Evolutionary conservation across 805 yeast genomes (phyloP).

Genomic region (Cyberlindnera maclurae): DNA sequence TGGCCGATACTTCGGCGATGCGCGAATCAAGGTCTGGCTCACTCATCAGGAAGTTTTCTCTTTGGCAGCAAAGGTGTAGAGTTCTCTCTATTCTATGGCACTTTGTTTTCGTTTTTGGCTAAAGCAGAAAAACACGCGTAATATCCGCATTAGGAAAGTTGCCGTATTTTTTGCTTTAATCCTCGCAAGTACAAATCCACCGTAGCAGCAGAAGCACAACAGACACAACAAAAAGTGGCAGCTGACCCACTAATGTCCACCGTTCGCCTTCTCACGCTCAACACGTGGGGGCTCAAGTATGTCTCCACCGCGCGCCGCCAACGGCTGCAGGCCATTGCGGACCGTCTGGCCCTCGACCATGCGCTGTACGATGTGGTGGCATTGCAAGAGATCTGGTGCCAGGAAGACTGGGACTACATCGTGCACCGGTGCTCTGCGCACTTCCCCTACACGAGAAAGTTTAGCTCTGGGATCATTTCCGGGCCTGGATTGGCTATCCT

Average conservation of each 20-base stretch:
- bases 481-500: conserved; percentile 92
- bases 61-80: too few relatives aligned
- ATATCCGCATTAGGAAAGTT: too few relatives aligned
- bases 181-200: too few relatives aligned
- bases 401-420: conserved; percentile 72
- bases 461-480: conserved; percentile 75
- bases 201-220: too few relatives aligned
- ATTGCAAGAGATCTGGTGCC: conserved; percentile 91
- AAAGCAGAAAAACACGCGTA: too few relatives aligned
- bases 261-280: conserved; percentile 56
- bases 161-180: too few relatives aligned
- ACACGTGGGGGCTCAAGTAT: conserved; percentile 85
- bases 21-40: conserved; percentile 28
- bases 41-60: too few relatives aligned
- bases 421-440: conserved; percentile 33
- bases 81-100: too few relatives aligned
- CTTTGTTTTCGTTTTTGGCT: too few relatives aligned
- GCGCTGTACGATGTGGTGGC: conserved; percentile 76
- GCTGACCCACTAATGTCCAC: too few relatives aligned
- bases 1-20: conserved; percentile 33
- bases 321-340: conserved; percentile 71
- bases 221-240: too few relatives aligned
- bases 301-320: conserved; percentile 65
- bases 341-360: conserved; percentile 38
- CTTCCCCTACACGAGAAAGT: conserved; percentile 63